Percentiles rank a stretch among this genome's conserved stretches.
Conservation (phyloP, 2,329 filamentous ascomycete genomes). For the Chaetomiaceae sp. region DNA sequence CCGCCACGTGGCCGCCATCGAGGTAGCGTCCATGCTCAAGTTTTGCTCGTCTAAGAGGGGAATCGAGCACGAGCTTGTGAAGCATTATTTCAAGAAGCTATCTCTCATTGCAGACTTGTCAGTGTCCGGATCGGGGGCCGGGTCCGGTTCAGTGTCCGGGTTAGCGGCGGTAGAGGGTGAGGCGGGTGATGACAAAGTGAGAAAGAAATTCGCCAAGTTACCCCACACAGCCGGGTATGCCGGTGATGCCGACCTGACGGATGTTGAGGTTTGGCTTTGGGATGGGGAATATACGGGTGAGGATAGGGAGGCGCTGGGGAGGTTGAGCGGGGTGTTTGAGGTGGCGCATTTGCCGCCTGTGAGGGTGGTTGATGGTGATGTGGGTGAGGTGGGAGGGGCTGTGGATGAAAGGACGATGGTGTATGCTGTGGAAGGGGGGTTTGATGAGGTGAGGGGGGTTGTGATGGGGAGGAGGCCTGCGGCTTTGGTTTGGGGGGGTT, state of each 20-base stretch:
- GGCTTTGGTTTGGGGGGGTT: conserved; percentile 3
- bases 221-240: conserved; percentile 6
- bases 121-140: not conserved
- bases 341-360: conserved; percentile 1
- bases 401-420: conserved; percentile 15
- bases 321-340: not conserved
- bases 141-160: no score
- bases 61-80: conserved; percentile 6
- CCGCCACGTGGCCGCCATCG: conserved; percentile 14
- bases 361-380: not conserved
- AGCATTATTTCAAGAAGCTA: conserved; percentile 2
- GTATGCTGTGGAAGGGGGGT: conserved; percentile 2
- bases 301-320: conserved; percentile 3
- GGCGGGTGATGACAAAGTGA: not conserved
- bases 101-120: not conserved
- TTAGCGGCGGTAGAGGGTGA: not conserved
- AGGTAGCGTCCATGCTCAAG: conserved; percentile 5
- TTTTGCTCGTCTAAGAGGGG: not conserved
- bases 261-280: conserved; percentile 2
- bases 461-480: conserved; percentile 3
- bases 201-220: not conserved
- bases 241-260: not conserved
- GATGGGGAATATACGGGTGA: conserved; percentile 11
- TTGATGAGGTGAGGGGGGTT: not conserved
- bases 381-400: not conserved